Base-by-base conservation (phyloP, 345 rosid species). In the Linum lewisii region DNA sequence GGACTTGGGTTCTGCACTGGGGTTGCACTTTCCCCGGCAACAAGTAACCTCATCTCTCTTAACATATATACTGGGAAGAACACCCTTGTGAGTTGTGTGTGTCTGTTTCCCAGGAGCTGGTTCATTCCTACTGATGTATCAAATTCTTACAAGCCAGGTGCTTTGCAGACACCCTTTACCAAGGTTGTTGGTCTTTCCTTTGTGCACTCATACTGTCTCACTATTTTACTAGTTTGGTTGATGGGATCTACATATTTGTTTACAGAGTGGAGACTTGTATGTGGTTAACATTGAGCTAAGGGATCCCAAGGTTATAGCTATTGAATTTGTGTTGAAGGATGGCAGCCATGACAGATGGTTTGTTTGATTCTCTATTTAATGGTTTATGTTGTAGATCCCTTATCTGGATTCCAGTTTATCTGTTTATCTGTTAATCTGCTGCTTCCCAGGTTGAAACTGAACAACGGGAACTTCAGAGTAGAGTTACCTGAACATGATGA, bases 1-100 rank as follows among this genome's bases (percentile, higher is more conserved):
- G 74, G 69, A 68, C 79, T 66, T 84, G 86, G 82, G 65, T 84
- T 73, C 84, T 84, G 66, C 84, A 77, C 63, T 79, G 86, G 89
- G 89, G 84, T 58, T 77, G 75, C 72, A 53, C 79, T 60, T 77
- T 67, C 77, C 75, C 38, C 38, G 89, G 82, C 63, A 75, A 75
- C 23, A 51, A 51, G 89, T 83, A 74, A 75, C 53, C 29, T 38
- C 21, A 21, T 59, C 32, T 26, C 54, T 1, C 22, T 37, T 15
- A 19, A 7, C 6, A 5, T 50, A 6, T 20, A 20, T 24, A 10
- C 19, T 26, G 38, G 21, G 50, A 20, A 19, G 32, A 26, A 26
- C n/a, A n/a, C n/a, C n/a, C 29, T 15, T 6, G 2, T 25, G n/a
- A n/a, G n/a, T n/a, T n/a, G 32, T 29, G 4, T n/a, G 21, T 26